phyloP scores from a whole-genome alignment of 371 early-diverging fungal species.

The Rhizopus sp. region DNA sequence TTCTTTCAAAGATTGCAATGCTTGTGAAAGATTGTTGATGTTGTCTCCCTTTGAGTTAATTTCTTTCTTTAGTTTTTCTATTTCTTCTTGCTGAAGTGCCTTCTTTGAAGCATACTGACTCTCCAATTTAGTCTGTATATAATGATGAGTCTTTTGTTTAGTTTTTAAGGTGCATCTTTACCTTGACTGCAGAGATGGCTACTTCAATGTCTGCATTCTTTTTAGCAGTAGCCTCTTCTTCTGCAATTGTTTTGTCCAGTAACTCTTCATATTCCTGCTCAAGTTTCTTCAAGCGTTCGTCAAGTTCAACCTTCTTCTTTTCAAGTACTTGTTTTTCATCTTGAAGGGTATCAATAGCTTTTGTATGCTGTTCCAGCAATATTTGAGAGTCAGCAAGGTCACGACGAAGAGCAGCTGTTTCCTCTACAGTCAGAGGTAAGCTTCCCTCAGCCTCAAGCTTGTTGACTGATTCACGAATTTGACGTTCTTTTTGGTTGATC shows the following conservation, averaged over 20 bases:
- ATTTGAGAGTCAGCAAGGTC: slow-evolving; percentile 78
- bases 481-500: slow-evolving; percentile 79
- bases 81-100: slow-evolving; percentile 77
- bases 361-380: slow-evolving; percentile 68
- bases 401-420: slow-evolving; percentile 73
- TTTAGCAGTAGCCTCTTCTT: slow-evolving; percentile 76
- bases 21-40: slow-evolving; percentile 61
- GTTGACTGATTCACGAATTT: slow-evolving; percentile 73
- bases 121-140: background rate
- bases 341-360: slow-evolving; percentile 65
- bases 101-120: slow-evolving; percentile 19
- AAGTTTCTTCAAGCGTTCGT: slow-evolving; percentile 68
- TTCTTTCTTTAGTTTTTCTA: slow-evolving; percentile 71
- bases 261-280: slow-evolving; percentile 92
- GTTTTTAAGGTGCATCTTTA: slow-evolving; percentile 68
- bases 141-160: slow-evolving; percentile 23
- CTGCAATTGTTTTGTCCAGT: slow-evolving; percentile 91
- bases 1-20: slow-evolving; percentile 38
- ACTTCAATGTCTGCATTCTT: slow-evolving; percentile 67
- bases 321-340: slow-evolving; percentile 65
- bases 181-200: slow-evolving; percentile 78
- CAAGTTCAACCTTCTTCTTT: slow-evolving; percentile 73
- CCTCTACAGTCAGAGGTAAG: slow-evolving; percentile 65
- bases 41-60: slow-evolving; percentile 75
- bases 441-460: slow-evolving; percentile 54